Percentiles rank a stretch among this genome's conserved stretches.
These are phyloP conservation scores for Botrytis porri DNA, from an alignment of 2,329 filamentous ascomycete species.

Conservation along the genomic window DNA sequence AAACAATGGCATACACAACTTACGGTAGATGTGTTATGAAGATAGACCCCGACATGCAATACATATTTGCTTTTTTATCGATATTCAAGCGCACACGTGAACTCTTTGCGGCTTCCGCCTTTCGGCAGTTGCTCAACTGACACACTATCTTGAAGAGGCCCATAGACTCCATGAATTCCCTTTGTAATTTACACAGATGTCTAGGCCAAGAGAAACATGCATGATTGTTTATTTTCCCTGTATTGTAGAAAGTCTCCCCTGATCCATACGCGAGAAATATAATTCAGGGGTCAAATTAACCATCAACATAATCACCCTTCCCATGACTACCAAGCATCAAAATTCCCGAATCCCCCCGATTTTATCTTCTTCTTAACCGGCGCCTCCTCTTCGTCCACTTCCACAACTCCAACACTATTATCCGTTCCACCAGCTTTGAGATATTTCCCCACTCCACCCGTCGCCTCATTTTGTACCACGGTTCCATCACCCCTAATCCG, in stretches of 20 bases:
- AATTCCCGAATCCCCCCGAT: slow-evolving; percentile 84
- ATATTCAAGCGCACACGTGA: neutral
- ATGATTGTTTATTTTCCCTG: neutral
- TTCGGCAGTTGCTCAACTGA: neutral
- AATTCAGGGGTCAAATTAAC: neutral
- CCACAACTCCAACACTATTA: slow-evolving; percentile 47
- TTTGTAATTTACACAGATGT: neutral
- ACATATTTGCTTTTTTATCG: neutral
- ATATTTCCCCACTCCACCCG: slow-evolving; percentile 71
- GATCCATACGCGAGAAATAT: neutral
- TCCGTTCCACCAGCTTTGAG: slow-evolving; percentile 56
- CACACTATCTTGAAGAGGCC: neutral
- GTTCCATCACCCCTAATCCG: slow-evolving; percentile 68
- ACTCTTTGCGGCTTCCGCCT: too few species aligned
- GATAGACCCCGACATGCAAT: neutral
- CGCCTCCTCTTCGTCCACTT: slow-evolving; percentile 66
- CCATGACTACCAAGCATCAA: slow-evolving; percentile 72
- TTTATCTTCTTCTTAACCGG: slow-evolving; percentile 80
- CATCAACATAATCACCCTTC: neutral
- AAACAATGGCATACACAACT: neutral
- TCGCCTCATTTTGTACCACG: slow-evolving; percentile 45
- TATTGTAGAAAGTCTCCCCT: neutral
- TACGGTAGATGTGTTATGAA: neutral
- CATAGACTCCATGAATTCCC: neutral
- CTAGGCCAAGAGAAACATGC: neutral